A percentile compares a stretch with the other conserved stretches of the same genome.
phyloP scores from a whole-genome alignment of 2,329 filamentous ascomycete species.

The Gremmenia infestans region DNA sequence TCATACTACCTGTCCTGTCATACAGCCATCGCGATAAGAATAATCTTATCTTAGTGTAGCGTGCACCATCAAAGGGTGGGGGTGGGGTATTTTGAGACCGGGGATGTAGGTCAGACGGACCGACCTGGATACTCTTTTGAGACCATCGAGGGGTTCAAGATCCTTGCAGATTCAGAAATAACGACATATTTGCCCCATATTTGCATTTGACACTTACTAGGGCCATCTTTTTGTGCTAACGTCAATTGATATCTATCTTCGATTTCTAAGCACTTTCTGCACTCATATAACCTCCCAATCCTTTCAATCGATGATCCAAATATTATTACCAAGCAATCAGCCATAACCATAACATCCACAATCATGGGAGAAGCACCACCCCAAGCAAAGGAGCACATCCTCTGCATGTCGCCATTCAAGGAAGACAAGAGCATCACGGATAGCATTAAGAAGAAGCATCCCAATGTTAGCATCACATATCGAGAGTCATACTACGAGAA shows the following conservation, averaged over 20 bases:
- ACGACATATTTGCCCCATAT: no score
- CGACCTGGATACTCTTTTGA: neutral
- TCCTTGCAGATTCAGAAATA: no score
- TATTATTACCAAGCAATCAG: neutral
- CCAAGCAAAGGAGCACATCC: constrained; percentile 34
- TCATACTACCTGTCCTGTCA: no score
- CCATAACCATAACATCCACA: constrained; percentile 2
- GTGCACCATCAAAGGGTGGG: neutral
- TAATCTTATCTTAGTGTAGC: neutral
- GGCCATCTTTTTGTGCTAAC: no score
- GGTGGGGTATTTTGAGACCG: neutral
- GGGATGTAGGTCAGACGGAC: no score
- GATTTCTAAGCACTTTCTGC: no score
- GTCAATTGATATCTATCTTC: no score
- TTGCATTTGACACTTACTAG: no score
- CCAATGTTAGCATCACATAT: constrained; percentile 41
- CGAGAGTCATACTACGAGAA: constrained; percentile 27
- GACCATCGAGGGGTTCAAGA: no score
- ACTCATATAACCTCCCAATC: neutral
- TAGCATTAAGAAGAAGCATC: constrained; percentile 38
- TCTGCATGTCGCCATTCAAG: constrained; percentile 39
- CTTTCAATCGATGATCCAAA: neutral
- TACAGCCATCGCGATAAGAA: neutral
- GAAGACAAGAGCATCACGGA: constrained; percentile 36
- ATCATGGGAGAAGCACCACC: constrained; percentile 42